A percentile compares a stretch with the other conserved stretches of the same genome.
phyloP scores from a whole-genome alignment of 345 rosid genomes.

The Erucastrum elatum region DNA sequence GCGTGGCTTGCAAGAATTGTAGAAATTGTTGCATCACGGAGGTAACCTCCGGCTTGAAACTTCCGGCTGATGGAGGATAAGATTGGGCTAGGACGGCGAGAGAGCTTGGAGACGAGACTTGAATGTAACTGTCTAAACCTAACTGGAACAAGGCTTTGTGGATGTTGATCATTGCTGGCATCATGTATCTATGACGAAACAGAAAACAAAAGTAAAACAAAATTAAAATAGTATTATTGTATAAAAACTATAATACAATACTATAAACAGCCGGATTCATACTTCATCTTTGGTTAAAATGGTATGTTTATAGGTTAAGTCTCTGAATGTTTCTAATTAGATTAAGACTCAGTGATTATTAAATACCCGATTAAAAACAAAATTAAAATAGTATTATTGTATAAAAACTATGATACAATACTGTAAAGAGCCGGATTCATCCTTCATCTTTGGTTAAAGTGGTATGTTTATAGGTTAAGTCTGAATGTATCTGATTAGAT shows the following conservation, averaged over 20 bases:
- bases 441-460: not conserved
- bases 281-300: not conserved
- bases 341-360: not conserved
- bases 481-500: not conserved
- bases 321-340: not conserved
- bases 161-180: conserved; percentile 74
- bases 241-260: not conserved
- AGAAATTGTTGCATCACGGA: conserved; percentile 61
- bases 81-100: conserved; percentile 71
- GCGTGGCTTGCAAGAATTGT: conserved; percentile 57
- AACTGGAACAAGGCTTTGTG: conserved; percentile 68
- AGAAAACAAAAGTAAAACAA: not conserved
- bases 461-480: not conserved
- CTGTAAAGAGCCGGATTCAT: not conserved
- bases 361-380: conserved; percentile 34
- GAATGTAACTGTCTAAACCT: conserved; percentile 66
- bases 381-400: not conserved
- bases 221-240: not conserved
- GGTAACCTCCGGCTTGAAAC: conserved; percentile 59
- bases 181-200: conserved; percentile 42
- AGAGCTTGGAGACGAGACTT: conserved; percentile 77
- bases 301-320: not conserved
- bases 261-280: not conserved
- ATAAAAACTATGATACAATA: not conserved
- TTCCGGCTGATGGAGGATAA: conserved; percentile 88